Base-by-base conservation (phyloP, 768 basidiomycete species). In the Paxillus involutus region DNA sequence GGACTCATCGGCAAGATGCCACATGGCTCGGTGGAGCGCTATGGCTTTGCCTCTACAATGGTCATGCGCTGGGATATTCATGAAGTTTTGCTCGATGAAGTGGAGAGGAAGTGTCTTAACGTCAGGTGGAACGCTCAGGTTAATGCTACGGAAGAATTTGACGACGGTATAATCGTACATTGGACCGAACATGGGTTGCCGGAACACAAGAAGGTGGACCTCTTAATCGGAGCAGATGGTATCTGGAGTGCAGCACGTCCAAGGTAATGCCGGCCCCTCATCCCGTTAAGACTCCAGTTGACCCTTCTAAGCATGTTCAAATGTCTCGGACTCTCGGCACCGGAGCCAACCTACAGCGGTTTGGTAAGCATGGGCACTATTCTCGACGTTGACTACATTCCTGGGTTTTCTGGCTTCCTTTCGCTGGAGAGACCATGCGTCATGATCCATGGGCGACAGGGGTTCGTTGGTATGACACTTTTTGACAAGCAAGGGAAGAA, bases 141-240 rank as follows among this genome's bases (percentile, higher is more conserved):
- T 33, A 52, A 54, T 39, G 67, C 56, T 41, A 48, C 59, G 24
- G 60, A 69, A 33, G 69, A 69, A 48, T 55, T 12, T 10, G 41
- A 59, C 6, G 63, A 65, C 11, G 63, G 64, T 24, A 60, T 69
- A 6, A 47, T 64, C 41, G 69, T 71, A 19, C 55, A 53, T 53
- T 69, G 68, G 68, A 14, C 29, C 12, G 59, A 69, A 56, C 44
- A 52, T 7, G 67, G 59, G 37, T 26, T 44, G 16, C 8, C 13
- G 12, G 51, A 66, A 39, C 56, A 66, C 49, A 64, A 53, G 55
- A 64, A 61, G 55, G 68, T 52, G n/a, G 69, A 71, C 51, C 65
- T 69, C 14, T 47, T 69, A 40, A 55, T 69, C 17, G 69, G 68
- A 36, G 69, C 68, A 33, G 69, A 71, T 26, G 65, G 67, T 4